These are phyloP conservation scores for Exophiala oligosperma DNA, from an alignment of 2,329 filamentous ascomycete species.

Conservation along the genomic window DNA sequence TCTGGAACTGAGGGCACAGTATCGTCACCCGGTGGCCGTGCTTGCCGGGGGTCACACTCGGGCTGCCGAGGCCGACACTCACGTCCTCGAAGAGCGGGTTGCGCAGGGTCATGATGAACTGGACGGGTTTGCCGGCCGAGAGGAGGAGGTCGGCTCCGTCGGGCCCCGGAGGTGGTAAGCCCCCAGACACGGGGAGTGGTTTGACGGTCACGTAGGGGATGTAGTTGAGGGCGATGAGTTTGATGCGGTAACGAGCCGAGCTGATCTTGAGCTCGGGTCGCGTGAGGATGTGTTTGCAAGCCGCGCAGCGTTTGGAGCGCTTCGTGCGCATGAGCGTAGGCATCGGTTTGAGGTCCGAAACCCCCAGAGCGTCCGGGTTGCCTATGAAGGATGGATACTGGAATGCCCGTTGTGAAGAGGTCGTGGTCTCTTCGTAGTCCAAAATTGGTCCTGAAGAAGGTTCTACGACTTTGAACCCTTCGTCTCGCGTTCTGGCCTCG, in stretches of 20 bases:
- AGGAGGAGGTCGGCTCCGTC: conserved; percentile 46
- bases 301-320: conserved; percentile 86
- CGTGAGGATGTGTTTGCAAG: conserved; percentile 91
- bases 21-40: conserved; percentile 83
- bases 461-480: conserved; percentile 68
- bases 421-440: conserved; percentile 24
- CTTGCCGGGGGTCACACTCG: conserved; percentile 72
- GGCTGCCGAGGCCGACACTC: conserved; percentile 82
- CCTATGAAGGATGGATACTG: conserved; percentile 53
- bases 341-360: conserved; percentile 74
- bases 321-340: conserved; percentile 85
- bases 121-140: conserved; percentile 55
- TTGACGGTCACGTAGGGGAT: conserved; percentile 74
- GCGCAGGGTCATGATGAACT: conserved; percentile 85
- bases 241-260: conserved; percentile 88
- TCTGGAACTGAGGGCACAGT: conserved; percentile 88
- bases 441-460: conserved; percentile 44
- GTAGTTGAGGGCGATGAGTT: conserved; percentile 82
- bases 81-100: conserved; percentile 94
- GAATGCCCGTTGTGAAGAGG: conserved; percentile 29
- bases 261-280: conserved; percentile 90
- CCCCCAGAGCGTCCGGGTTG: conserved; percentile 56
- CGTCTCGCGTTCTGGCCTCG: conserved; percentile 68
- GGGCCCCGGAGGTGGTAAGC: conserved; percentile 29
- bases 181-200: conserved; percentile 48